Evolutionary conservation across 2,329 filamentous ascomycete species (phyloP), one percentile per base, ranked within the genome.

Genomic region (Dactylellina drechsleri): DNA sequence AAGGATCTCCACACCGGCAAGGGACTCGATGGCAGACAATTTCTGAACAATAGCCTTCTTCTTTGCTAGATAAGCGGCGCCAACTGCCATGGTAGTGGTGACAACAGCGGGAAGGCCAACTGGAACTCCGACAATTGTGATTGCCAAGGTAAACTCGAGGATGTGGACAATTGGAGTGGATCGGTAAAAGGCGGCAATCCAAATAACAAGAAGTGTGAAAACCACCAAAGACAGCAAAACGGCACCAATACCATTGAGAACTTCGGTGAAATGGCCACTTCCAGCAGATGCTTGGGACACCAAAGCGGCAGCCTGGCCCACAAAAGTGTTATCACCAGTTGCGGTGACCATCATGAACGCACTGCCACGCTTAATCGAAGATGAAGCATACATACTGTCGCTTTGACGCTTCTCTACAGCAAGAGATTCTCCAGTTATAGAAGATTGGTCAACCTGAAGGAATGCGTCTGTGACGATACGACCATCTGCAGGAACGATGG

Each of bases 1-100:
- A 68, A 96, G 90, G 82, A 96, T 95, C 84, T 96, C 91, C 77
- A 96, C 93, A 85, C 92, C 92, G 81, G 92, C 92, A 77, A 96
- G 87, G 23, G 92, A 96, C 85, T 96, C 92, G 77, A 96, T 96
- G 77, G 92, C 92, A 40, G 90, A 92, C 62, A 96, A 89, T 86
- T 94, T 96, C 85, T 96, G 92, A 78, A 96, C 92, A 78, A 96
- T 96, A 65, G 92, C 93, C 85, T 93, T 89, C 87, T 94, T 93
- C 86, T 93, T 93, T 80, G 92, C 92, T 72, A 96, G 88, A 83
- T 95, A 95, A 77, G 92, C 91, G 78, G 92, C 92, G 84, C 92
- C 92, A 82, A 96, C 92, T 82, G 92, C 92, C 92, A 96, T 95
- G 81, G 92, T 96, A 79, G 92, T 96, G 80, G 92, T 96, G 76